Evolutionary conservation across 306 rosid genomes (phyloP).

Genomic region (Carpinus fangiana): DNA sequence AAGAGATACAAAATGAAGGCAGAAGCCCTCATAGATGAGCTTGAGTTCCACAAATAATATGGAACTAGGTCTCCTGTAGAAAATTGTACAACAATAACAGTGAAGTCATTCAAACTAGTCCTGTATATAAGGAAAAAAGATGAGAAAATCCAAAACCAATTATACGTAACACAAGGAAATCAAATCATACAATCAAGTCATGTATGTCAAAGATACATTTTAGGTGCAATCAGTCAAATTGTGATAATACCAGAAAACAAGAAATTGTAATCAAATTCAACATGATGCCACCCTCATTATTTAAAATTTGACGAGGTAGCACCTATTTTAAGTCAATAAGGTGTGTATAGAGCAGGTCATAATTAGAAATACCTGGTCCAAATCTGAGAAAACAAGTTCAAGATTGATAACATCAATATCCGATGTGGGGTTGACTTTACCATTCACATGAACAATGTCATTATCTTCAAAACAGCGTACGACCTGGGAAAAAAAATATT

Average conservation of each 20-base stretch:
- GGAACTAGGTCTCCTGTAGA: background rate
- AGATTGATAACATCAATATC: slow-evolving; percentile 93
- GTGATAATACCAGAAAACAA: background rate
- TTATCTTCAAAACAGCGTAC: slow-evolving; percentile 96
- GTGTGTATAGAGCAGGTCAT: slow-evolving; percentile 11
- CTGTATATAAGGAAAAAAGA: slow-evolving; percentile 6
- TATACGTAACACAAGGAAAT: slow-evolving; percentile 1
- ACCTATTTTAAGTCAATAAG: slow-evolving; percentile 11
- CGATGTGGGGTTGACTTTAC: slow-evolving; percentile 85
- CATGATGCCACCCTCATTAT: background rate
- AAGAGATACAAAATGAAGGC: background rate
- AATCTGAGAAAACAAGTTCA: slow-evolving; percentile 92
- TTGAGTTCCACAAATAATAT: background rate
- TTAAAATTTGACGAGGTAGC: slow-evolving; percentile 12
- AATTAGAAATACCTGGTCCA: slow-evolving; percentile 82
- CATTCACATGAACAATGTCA: slow-evolving; percentile 89
- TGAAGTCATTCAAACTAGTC: background rate
- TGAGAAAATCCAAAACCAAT: slow-evolving; percentile 12
- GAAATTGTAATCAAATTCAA: slow-evolving; percentile 3
- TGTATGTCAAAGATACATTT: background rate
- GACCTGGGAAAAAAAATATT: slow-evolving; percentile 51
- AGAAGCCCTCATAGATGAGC: background rate
- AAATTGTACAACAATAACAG: background rate
- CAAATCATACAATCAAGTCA: slow-evolving; percentile 22
- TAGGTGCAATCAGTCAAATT: background rate